phyloP scores from a whole-genome alignment of 176 grass and related monocot genomes.

The Juncus inflexus region DNA sequence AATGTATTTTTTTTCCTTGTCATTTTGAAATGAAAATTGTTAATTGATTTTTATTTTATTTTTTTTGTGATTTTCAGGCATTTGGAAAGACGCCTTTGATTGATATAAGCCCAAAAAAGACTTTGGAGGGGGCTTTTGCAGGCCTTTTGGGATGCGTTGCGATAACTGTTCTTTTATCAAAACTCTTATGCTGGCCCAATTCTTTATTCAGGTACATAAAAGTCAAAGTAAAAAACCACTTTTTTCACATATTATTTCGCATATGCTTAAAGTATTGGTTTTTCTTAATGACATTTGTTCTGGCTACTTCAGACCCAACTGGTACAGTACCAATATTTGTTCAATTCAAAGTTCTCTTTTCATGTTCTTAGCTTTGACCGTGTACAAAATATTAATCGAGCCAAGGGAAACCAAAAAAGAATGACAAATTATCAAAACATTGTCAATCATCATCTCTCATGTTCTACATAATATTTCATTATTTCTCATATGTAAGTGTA shows the following conservation, averaged over 20 bases:
- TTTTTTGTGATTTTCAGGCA: conserved; percentile 56
- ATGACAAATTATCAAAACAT: too few relatives aligned
- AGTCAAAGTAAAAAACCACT: background rate
- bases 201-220: conserved; percentile 48
- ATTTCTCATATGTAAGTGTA: conserved; percentile 9
- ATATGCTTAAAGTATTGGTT: too few relatives aligned
- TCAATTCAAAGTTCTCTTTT: too few relatives aligned
- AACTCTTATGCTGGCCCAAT: conserved; percentile 64
- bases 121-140: conserved; percentile 80
- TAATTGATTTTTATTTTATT: conserved; percentile 19
- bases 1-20: conserved; percentile 4
- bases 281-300: too few relatives aligned
- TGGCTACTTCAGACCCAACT: too few relatives aligned
- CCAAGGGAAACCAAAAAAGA: too few relatives aligned
- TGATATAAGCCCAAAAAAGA: conserved; percentile 93
- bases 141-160: conserved; percentile 83
- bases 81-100: conserved; percentile 91
- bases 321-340: too few relatives aligned
- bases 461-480: background rate
- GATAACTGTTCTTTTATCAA: conserved; percentile 68
- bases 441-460: too few relatives aligned
- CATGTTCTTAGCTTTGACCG: too few relatives aligned
- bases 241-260: too few relatives aligned
- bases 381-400: too few relatives aligned
- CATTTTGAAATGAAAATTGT: background rate